Evolutionary conservation across 116 monocot species (phyloP), one percentile per base, ranked within the genome.

Genomic region (Iris pallida): DNA sequence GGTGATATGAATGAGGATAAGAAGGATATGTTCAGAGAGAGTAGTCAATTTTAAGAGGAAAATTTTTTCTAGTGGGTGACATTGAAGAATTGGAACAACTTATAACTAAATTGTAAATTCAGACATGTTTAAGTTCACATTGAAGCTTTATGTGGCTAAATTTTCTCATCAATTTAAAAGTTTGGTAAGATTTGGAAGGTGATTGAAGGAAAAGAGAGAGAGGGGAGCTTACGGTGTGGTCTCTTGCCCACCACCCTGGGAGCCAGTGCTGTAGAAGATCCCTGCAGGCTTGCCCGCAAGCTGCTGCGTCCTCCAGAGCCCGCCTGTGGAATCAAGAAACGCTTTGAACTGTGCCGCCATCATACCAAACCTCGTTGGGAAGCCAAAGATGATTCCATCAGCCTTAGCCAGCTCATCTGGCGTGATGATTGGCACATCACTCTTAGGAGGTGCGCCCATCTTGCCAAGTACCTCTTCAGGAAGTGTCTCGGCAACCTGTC

Each of bases 321-420:
- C 85, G 5, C 80, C 75, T 2, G 81, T 81, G 4, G 81, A 16
- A 62, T 85, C 85, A 5, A 85, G 43, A 18, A 85, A 74, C 5
- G 85, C 85, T 54, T 78, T 81, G 68, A 85, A 78, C 20, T 85
- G 85, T 8, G 85, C 77, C 0, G 78, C 70, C 85, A 85, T 85
- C 75, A 81, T 74, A 4, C 85, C 85, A 56, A 85, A 85, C 41
- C 85, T 45, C 8, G 85, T 74, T 14, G 85, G 85, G 74, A 85
- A 81, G 16, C 85, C 85, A 16, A 85, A 78, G 5, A 85, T 16
- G 16, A 85, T 5, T 7, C 78, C 85, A 57, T 85, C 85, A 4
- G 85, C 85, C 70, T 81, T 81, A 1, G 66, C 53, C 41, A 85
- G 74, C 52, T 78, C 53, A 7, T 57, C 42, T 15, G 70, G 61